Base-by-base conservation (phyloP, 768 basidiomycete species). In the Auriscalpium microsporum region DNA sequence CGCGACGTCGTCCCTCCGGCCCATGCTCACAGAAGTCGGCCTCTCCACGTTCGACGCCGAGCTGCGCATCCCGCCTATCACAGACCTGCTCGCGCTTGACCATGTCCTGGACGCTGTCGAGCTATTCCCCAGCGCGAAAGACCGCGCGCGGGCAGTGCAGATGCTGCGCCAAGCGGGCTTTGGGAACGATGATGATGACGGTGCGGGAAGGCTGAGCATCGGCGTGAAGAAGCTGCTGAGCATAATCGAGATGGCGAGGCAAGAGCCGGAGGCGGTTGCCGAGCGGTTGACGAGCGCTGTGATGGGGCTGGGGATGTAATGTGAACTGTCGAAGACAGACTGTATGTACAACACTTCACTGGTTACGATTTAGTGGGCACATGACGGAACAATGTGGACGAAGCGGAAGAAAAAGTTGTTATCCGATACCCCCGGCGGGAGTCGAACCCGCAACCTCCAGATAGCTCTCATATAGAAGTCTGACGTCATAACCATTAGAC, bases 161-260 rank as follows among this genome's bases (percentile, higher is more conserved):
- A 81, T 87, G 73, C 73, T 97, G 42, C 71, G 77, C 23, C 81
- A 89, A 54, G 87, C 90, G 1, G 90, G 90, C 10, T 83, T 94
- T 58, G 80, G 77, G 10, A 65, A 72, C 16, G 70, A 71, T 8
- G 75, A 76, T n/a, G 72, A 74, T 52, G 75, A 75, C 35, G 75
- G 72, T 13, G 67, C 76, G 10, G 45, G 55, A 42, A 67, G 71
- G 10, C 61, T 94, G 62, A 82, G 86, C 59, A 86, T 98, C 48
- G 96, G 96, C 0, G 83, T 99, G 64, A 98, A 98, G 82, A 94
- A 90, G 71, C 65, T 99, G 68, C 69, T 99, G 66, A 91, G 85
- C 57, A 78, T 89, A 54, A 78, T 94, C 17, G 96, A 99, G 77
- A 97, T 96, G 94, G 90, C 94, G 48, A 78, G 95, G 64, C 96